A percentile compares a stretch with the other conserved stretches of the same genome.
Conservation (phyloP, 164 flowering plant species). For the Magnolia sinica region DNA sequence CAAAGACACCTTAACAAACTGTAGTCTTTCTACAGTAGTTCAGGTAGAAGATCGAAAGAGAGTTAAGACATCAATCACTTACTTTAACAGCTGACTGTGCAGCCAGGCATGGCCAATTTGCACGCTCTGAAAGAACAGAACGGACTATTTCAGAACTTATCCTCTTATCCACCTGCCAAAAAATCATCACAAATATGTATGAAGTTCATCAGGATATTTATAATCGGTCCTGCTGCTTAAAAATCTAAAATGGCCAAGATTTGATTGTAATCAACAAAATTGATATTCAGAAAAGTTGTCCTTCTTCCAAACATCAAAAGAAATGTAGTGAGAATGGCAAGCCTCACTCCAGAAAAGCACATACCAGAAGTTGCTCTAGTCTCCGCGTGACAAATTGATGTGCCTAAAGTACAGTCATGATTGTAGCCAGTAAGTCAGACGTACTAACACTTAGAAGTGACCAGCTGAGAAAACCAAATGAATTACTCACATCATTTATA, state of each 20-base stretch:
- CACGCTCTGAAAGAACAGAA: conserved; percentile 79
- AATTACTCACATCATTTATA: conserved; percentile 59
- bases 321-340: not conserved
- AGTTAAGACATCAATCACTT: conserved; percentile 10
- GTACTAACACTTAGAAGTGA: not conserved
- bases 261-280: not conserved
- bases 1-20: too few relatives aligned
- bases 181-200: conserved; percentile 3
- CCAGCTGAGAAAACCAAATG: not conserved
- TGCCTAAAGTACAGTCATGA: conserved; percentile 37
- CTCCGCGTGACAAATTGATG: conserved; percentile 83
- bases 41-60: not conserved
- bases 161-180: conserved; percentile 75
- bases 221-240: not conserved
- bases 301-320: not conserved
- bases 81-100: conserved; percentile 74
- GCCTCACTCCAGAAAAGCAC: conserved; percentile 9
- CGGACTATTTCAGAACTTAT: conserved; percentile 83
- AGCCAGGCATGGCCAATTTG: conserved; percentile 76
- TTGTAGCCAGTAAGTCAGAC: conserved; percentile 5
- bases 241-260: not conserved
- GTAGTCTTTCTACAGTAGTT: too few relatives aligned
- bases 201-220: not conserved
- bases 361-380: conserved; percentile 89
- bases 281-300: not conserved